Base-by-base conservation (phyloP, 2,329 filamentous ascomycete species). In the Sarocladium brachiariae region DNA sequence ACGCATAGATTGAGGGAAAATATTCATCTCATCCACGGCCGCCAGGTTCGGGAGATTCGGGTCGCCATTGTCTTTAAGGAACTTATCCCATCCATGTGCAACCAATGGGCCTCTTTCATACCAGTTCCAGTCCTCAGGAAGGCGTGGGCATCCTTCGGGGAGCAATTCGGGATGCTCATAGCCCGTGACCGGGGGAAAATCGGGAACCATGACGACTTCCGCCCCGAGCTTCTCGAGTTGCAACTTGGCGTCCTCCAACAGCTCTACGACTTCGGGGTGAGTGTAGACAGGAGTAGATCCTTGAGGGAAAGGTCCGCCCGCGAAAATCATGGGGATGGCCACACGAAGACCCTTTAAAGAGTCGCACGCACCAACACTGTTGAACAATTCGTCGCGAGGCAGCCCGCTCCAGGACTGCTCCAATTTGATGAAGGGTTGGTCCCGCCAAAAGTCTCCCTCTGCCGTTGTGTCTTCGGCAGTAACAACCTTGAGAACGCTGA, bases 401-500 rank as follows among this genome's bases (percentile, higher is more conserved):
- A 34, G 11, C 4, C 41, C 27, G 5, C 63, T 56, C 10, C 61
- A 59, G 0, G 63, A 54, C 2, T 54, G 54, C 1, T 70, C 68
- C 1, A 80, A 57, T 1, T 63, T 35, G 0, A 80, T 62, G 47
- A 70, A 69, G 0, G 60, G 61, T 51, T 83, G 78, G 14, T 73
- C 66, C 3, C 75, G 65, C 71, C 77, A 81, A 55, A 82, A 81
- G 53, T 82, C 77, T 1, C 74, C 71, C 3, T 54, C 49, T 0
- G 63, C 63, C 2, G 65, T 61, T 2, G 58, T 14, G 52, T 81
- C 78, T 0, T 69, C 60, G 0, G 59, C 63, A 0, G 66, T 69
- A 48, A 80, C 65, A 7, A 77, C 68, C 39, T 76, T 68, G 0
- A 81, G 62, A 0, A 82, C 56, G 0, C 61, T 58, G 9, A 80